Conservation (phyloP, 352 stramenopile species). For the Salisapilia sapeloensis region DNA sequence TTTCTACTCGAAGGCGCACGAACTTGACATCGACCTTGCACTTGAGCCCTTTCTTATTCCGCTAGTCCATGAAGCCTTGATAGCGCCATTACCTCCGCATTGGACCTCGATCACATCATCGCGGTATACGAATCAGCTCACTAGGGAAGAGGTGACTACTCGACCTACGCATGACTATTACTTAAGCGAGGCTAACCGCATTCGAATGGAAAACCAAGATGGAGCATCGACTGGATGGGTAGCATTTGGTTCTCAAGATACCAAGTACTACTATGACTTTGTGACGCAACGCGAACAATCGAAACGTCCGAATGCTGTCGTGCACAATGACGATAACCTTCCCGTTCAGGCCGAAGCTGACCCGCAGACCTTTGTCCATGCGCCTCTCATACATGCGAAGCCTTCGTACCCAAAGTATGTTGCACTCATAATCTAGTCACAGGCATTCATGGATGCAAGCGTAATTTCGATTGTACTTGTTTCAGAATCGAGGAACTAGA, state of each 20-base stretch:
- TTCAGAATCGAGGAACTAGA: conserved; percentile 25
- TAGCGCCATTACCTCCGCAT: conserved; percentile 22
- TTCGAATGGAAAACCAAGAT: conserved; percentile 4
- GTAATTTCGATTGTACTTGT: conserved; percentile 1
- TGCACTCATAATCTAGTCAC: background rate
- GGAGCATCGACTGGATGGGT: conserved; percentile 16
- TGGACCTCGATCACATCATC: conserved; percentile 2
- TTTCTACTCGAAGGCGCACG: conserved; percentile 17
- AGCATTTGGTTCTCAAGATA: conserved; percentile 12
- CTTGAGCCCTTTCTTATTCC: conserved; percentile 26
- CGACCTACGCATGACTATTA: conserved; percentile 13
- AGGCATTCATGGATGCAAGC: background rate
- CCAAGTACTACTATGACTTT: conserved; percentile 50
- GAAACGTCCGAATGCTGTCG: background rate
- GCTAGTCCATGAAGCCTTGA: conserved; percentile 25
- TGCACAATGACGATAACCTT: conserved; percentile 2
- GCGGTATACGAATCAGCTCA: conserved; percentile 9
- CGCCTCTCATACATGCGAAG: conserved; percentile 21
- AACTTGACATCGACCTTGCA: conserved; percentile 22
- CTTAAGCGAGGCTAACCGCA: conserved; percentile 24
- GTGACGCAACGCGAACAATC: conserved; percentile 4
- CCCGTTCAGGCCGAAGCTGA: conserved; percentile 14
- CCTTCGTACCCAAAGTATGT: conserved; percentile 35
- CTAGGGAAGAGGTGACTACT: conserved; percentile 3
- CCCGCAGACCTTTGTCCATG: conserved; percentile 26